Base-by-base conservation (phyloP, 1,284 basidiomycete genomes). In the Malassezia slooffiae region DNA sequence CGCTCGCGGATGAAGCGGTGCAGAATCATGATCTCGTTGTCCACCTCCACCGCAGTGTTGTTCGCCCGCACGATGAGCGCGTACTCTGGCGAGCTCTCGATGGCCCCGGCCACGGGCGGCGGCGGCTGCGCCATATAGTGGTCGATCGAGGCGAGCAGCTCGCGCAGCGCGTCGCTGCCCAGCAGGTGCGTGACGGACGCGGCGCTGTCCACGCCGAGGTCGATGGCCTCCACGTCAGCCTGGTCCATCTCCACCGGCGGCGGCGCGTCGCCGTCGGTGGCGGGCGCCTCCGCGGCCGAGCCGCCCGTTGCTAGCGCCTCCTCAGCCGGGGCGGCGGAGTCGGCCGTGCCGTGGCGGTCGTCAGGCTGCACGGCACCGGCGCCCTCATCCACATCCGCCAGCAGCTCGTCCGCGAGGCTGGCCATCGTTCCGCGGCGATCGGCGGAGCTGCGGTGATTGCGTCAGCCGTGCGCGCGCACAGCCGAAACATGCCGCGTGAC, bases 1-100 rank as follows among this genome's bases (percentile, higher is more conserved):
- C 96, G 91, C 67, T 99, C 93, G 55, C 93, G 82, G 63, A 97
- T 93, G 75, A 95, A 97, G 82, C 97, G 97, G 75, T 99, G 88
- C 1, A 96, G 90, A 20, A 97, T 76, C 47, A 97, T 76, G 46
- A 95, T 86, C 71, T 97, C 93, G 62, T 99, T 97, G 72, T 99
- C 93, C 1, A 97, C 82, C 60, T 99, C 93, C 15, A 99, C 93
- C 1, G 89, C 89, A 48, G 96, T 75, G 72, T 97, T 99, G 74
- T 99, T 99, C 11, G 91, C 87, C 57, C 86, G 81, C 3, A 99
- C 93, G 60, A 97, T 96, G 47, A 97, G 76, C 50, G 82, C 80
- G 72, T 99, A 99, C 71, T 99, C 93, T 1, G 87, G 86, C 67
- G 91, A 90, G 53, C 90, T 78, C 70, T 90, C 87, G 0, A 87